phyloP scores from a whole-genome alignment of 495 filamentous ascomycete genomes.

The Penicillium tannophilum region DNA sequence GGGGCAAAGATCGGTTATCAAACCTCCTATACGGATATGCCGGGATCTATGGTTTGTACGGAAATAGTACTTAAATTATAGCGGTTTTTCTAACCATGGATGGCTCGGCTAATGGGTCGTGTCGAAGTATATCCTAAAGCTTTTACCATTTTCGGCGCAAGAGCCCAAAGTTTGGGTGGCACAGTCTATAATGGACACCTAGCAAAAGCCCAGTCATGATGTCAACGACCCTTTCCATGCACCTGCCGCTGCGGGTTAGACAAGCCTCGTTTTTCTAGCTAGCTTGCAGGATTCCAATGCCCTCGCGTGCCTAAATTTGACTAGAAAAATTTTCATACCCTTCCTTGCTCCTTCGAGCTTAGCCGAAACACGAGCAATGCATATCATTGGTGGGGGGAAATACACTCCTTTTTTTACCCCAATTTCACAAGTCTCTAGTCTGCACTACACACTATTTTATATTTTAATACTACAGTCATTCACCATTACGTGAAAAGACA shows the following conservation, averaged over 20 bases:
- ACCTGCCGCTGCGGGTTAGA: background rate
- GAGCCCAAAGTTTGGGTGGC: slow-evolving; percentile 2
- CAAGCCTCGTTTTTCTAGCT: background rate
- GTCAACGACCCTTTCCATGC: slow-evolving; percentile 12
- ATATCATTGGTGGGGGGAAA: slow-evolving; percentile 16
- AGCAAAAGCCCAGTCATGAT: slow-evolving; percentile 12
- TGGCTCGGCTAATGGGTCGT: slow-evolving; percentile 2
- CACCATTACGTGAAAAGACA: slow-evolving; percentile 27
- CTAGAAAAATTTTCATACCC: slow-evolving; percentile 4
- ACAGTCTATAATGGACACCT: slow-evolving; percentile 1
- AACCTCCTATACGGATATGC: background rate
- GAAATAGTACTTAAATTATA: too few species aligned
- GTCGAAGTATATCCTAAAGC: slow-evolving; percentile 9
- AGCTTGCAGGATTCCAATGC: slow-evolving; percentile 7
- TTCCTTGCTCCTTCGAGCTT: slow-evolving; percentile 10
- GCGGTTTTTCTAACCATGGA: background rate
- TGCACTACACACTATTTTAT: slow-evolving; percentile 2
- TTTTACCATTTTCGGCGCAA: slow-evolving; percentile 3
- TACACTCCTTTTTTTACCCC: slow-evolving; percentile 1
- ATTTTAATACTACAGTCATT: slow-evolving; percentile 5
- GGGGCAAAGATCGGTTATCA: slow-evolving; percentile 10
- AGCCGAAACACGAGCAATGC: slow-evolving; percentile 18
- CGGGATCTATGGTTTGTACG: too few species aligned
- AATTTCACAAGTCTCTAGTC: background rate
- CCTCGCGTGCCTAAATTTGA: slow-evolving; percentile 7